phyloP scores from a whole-genome alignment of 495 filamentous ascomycete genomes.

The Hypoxylon lienhwacheense region DNA sequence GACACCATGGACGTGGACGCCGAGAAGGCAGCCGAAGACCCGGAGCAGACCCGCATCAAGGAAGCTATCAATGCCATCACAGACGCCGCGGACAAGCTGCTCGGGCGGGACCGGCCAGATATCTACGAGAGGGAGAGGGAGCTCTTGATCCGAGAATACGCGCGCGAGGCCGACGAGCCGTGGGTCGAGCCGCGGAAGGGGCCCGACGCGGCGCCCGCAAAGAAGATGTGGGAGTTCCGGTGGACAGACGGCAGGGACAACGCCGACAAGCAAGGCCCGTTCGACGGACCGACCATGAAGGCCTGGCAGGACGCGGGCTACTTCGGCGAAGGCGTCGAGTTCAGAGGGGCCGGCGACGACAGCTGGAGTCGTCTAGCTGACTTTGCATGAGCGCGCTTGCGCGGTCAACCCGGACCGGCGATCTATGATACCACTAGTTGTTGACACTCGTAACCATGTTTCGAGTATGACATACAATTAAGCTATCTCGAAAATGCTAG shows the following conservation, averaged over 20 bases:
- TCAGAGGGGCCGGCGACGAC: constrained; percentile 63
- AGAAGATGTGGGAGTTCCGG: constrained; percentile 81
- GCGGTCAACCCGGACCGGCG: not conserved
- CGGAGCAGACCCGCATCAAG: constrained; percentile 67
- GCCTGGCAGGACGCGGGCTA: constrained; percentile 90
- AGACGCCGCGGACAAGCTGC: constrained; percentile 81
- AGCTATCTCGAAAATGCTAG: too few species aligned
- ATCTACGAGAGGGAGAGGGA: constrained; percentile 93
- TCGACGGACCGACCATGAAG: constrained; percentile 79
- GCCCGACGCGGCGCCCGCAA: constrained; percentile 23
- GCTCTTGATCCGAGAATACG: constrained; percentile 76
- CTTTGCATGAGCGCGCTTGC: constrained; percentile 57
- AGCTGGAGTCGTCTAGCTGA: constrained; percentile 63
- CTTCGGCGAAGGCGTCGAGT: constrained; percentile 92
- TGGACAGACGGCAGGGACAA: constrained; percentile 90
- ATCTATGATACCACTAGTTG: constrained; percentile 24
- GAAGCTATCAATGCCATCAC: constrained; percentile 80
- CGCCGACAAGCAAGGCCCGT: constrained; percentile 79
- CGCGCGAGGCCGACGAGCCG: constrained; percentile 82
- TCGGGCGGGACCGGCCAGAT: constrained; percentile 77
- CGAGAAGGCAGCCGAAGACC: constrained; percentile 59
- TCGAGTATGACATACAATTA: not conserved
- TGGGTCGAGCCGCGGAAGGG: constrained; percentile 70
- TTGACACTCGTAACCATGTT: not conserved
- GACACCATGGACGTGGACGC: constrained; percentile 72